Conservation (phyloP, 2,329 filamentous ascomycete genomes). For the Fusarium nanum region DNA sequence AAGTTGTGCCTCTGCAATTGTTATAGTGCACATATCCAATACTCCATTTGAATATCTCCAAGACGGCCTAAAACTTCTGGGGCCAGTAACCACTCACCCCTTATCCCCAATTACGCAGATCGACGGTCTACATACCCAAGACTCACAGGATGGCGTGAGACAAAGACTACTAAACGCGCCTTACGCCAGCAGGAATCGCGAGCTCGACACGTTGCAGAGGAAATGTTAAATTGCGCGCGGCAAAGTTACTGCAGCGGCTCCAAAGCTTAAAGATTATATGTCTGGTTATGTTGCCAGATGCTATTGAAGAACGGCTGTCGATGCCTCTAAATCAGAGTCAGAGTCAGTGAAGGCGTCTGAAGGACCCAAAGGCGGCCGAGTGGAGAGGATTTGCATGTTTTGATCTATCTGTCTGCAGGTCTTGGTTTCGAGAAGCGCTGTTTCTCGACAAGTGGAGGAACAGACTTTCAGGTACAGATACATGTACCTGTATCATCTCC, state of each 20-base stretch:
- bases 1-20: not conserved
- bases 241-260: conserved; percentile 2
- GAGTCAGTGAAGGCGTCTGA: conserved; percentile 4
- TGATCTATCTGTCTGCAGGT: conserved; percentile 37
- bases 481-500: conserved; percentile 11
- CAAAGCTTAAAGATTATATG: conserved; percentile 26
- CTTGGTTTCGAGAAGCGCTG: conserved; percentile 46
- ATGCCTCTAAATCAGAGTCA: conserved; percentile 3
- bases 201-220: conserved; percentile 29
- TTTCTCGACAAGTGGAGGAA: conserved; percentile 19
- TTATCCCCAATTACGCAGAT: conserved; percentile 5
- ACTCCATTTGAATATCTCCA: not conserved
- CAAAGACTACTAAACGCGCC: conserved; percentile 22
- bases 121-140: conserved; percentile 10
- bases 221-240: conserved; percentile 29
- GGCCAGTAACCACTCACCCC: conserved; percentile 1
- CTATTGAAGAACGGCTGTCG: conserved; percentile 32
- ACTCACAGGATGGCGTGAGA: conserved; percentile 11
- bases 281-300: conserved; percentile 6
- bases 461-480: conserved; percentile 25
- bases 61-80: not conserved
- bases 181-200: conserved; percentile 11
- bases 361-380: conserved; percentile 26
- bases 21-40: not conserved
- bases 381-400: conserved; percentile 28